phyloP scores from a whole-genome alignment of 768 basidiomycete species.

The Tylopilus sp. region DNA sequence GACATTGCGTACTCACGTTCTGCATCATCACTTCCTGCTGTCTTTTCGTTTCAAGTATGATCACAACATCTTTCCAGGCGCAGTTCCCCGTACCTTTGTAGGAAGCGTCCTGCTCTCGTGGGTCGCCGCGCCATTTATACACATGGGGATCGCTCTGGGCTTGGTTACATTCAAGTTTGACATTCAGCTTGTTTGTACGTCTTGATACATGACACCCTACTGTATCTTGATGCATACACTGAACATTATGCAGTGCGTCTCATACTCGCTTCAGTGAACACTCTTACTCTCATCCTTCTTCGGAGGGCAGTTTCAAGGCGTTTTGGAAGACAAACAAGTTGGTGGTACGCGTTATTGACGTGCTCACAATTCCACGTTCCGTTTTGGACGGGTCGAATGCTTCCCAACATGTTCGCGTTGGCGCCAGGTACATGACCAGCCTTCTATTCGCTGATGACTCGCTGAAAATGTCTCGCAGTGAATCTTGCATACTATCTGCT shows the following conservation, averaged over 20 bases:
- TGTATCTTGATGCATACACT: not conserved
- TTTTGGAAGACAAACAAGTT: conserved; percentile 57
- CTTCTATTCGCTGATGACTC: not conserved
- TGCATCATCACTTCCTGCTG: not conserved
- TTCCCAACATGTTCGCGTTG: conserved; percentile 93
- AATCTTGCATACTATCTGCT: conserved; percentile 57
- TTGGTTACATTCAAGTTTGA: conserved; percentile 55
- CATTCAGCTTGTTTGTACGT: conserved; percentile 67
- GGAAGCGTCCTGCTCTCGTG: conserved; percentile 71
- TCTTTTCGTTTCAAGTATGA: conserved; percentile 61
- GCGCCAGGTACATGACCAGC: conserved; percentile 55
- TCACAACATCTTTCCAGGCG: conserved; percentile 84
- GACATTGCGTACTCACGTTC: conserved; percentile 6
- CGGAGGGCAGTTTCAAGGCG: conserved; percentile 57
- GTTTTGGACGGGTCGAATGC: conserved; percentile 90
- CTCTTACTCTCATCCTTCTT: conserved; percentile 57
- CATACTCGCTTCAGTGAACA: conserved; percentile 64
- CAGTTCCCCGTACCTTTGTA: conserved; percentile 84
- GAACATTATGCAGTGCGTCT: conserved; percentile 56
- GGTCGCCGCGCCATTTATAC: conserved; percentile 47
- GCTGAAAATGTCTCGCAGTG: conserved; percentile 31
- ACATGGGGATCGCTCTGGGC: conserved; percentile 39
- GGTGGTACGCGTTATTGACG: conserved; percentile 65
- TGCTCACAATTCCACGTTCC: conserved; percentile 86
- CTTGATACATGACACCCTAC: not conserved